phyloP scores from a whole-genome alignment of 352 stramenopile genomes.

The Phytophthora fragariae region DNA sequence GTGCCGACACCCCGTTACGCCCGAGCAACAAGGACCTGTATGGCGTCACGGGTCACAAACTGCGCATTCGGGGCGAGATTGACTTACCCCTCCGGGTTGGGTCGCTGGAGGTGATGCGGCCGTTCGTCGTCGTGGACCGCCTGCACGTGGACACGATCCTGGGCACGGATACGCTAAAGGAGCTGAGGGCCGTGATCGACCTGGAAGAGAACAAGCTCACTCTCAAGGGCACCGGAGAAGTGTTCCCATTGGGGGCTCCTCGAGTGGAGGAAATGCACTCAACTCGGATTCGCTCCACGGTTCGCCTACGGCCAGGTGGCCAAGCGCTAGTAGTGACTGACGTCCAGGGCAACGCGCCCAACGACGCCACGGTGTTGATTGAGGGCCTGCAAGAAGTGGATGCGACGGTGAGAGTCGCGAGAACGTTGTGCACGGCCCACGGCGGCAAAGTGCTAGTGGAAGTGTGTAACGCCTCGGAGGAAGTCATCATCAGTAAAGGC shows the following conservation, averaged over 20 bases:
- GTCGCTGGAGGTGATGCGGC: neutral
- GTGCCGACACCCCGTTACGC: neutral
- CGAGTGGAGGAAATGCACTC: neutral
- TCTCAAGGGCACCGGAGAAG: neutral
- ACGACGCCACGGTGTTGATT: neutral
- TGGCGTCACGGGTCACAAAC: neutral
- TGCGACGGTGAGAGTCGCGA: neutral
- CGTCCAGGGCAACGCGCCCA: neutral
- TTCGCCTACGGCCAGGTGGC: neutral
- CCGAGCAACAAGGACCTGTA: neutral
- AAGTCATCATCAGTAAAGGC: neutral
- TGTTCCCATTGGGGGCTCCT: neutral
- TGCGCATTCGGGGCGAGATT: neutral
- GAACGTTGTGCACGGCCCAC: neutral
- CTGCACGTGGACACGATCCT: neutral
- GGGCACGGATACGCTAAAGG: neutral
- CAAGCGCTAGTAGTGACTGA: neutral
- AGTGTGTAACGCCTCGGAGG: slow-evolving; percentile 6
- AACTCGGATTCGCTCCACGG: neutral
- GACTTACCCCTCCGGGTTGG: neutral
- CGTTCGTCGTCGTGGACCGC: neutral
- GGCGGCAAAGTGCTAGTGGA: neutral
- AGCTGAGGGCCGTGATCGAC: neutral
- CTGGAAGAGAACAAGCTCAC: neutral
- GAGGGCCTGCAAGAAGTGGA: neutral